Evolutionary conservation across 805 yeast species (phyloP).

Genomic region (Suhomyces kilbournensis): DNA sequence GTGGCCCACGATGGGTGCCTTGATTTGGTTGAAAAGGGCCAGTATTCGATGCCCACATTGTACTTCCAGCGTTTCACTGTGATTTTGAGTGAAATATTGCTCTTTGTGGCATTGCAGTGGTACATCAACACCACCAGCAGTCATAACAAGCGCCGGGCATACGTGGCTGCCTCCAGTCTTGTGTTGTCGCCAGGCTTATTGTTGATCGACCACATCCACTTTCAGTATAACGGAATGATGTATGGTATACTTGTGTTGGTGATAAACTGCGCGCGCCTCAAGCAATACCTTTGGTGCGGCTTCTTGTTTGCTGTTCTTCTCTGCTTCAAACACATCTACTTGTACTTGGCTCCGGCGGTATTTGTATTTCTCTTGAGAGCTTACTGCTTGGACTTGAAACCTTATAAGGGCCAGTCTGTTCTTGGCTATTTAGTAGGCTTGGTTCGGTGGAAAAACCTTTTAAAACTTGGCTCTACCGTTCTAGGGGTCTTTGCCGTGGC

Average conservation of each 20-base stretch:
- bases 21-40: constrained; percentile 60
- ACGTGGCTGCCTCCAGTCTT: constrained; percentile 77
- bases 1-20: constrained; percentile 77
- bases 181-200: constrained; percentile 86
- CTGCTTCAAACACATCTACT: constrained; percentile 91
- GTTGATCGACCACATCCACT: constrained; percentile 92
- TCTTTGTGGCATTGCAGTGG: constrained; percentile 70
- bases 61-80: constrained; percentile 83
- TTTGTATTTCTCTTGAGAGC: constrained; percentile 73
- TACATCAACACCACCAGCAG: constrained; percentile 52
- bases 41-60: constrained; percentile 74
- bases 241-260: constrained; percentile 79
- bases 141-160: constrained; percentile 46
- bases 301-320: constrained; percentile 69
- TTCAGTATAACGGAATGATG: constrained; percentile 94
- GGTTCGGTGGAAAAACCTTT: constrained; percentile 53
- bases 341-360: constrained; percentile 92
- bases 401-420: constrained; percentile 25
- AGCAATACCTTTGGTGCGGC: constrained; percentile 58
- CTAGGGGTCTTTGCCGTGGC: constrained; percentile 60
- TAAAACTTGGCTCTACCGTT: constrained; percentile 64
- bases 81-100: constrained; percentile 66
- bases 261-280: constrained; percentile 64
- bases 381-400: constrained; percentile 55
- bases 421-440: constrained; percentile 21